Evolutionary conservation across 768 basidiomycete genomes (phyloP), one percentile per base, ranked within the genome.

Genomic region (Sarcodon aspratus): DNA sequence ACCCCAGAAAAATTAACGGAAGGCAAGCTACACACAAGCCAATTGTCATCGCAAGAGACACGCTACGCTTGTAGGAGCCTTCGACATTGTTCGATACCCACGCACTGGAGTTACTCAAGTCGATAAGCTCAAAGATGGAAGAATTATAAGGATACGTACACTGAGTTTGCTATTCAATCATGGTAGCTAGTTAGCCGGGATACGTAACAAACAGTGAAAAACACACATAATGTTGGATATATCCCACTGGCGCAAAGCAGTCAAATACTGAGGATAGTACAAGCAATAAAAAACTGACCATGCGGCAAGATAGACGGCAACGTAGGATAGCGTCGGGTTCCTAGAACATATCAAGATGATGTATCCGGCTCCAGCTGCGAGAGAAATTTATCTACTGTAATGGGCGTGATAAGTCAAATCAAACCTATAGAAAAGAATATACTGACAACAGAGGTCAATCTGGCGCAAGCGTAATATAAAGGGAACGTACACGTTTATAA

Each of bases 81-180:
- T 87, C 85, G 36, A 79, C 71, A 50, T 85, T 86, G 47, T 79
- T 73, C 13, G 79, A 78, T 13, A 83, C 74, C 83, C 83, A 88
- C 32, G 83, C 79, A 5, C 80, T 78, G 43, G 5, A 13, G 27
- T 9, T 43, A 50, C 45, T 21, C 27, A 13, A 17, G 38, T 36
- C 15, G 36, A 33, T 31, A 31, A 47, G 56, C 52, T 45, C 53
- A 55, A 59, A 44, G 48, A 38, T 18, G 36, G 38, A 43, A 12
- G 33, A 38, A 11, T 8, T 3, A 36, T 45, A 34, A 35, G 21
- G 21, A 31, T 3, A 59, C 70, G 61, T 57, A 78, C 76, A 78
- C 73, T 17, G 75, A 74, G 53, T 66, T 65, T 8, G 65, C 63
- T 59, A 55, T 47, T 8, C 59, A 49, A 34, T 12, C 9, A 18